A percentile compares a stretch with the other conserved stretches of the same genome.
phyloP scores from a whole-genome alignment of 371 early-diverging fungal genomes.

The Mucor circinelloides region DNA sequence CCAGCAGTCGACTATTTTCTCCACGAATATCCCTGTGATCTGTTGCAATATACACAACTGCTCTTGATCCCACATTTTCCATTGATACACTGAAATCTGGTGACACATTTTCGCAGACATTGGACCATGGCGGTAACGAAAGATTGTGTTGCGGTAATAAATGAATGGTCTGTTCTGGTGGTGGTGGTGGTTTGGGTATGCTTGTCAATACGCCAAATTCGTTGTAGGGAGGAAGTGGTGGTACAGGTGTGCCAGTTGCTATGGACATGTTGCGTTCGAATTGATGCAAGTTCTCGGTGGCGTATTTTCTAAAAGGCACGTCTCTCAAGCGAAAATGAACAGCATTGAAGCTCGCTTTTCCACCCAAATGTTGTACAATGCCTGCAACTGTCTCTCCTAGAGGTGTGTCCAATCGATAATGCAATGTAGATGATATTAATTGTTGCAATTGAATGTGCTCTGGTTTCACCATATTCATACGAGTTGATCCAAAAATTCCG shows the following conservation, averaged over 20 bases:
- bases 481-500: slow-evolving; percentile 61
- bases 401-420: slow-evolving; percentile 34
- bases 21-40: slow-evolving; percentile 38
- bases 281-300: slow-evolving; percentile 34
- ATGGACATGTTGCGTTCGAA: slow-evolving; percentile 36
- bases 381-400: slow-evolving; percentile 45
- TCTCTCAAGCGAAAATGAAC: slow-evolving; percentile 60
- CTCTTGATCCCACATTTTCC: slow-evolving; percentile 26
- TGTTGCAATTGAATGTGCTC: slow-evolving; percentile 36
- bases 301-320: slow-evolving; percentile 49
- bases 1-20: slow-evolving; percentile 26
- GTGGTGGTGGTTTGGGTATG: slow-evolving; percentile 17
- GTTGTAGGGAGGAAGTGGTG: slow-evolving; percentile 16
- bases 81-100: slow-evolving; percentile 22
- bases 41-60: slow-evolving; percentile 48
- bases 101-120: slow-evolving; percentile 26
- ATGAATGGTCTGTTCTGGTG: slow-evolving; percentile 13
- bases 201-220: slow-evolving; percentile 17
- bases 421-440: slow-evolving; percentile 29
- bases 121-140: slow-evolving; percentile 23
- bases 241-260: slow-evolving; percentile 25
- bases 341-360: slow-evolving; percentile 48
- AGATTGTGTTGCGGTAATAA: slow-evolving; percentile 18
- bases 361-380: slow-evolving; percentile 54
- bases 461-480: slow-evolving; percentile 47